Evolutionary conservation across 2,329 filamentous ascomycete genomes (phyloP).

Genomic region (Biscogniauxia mediterranea): DNA sequence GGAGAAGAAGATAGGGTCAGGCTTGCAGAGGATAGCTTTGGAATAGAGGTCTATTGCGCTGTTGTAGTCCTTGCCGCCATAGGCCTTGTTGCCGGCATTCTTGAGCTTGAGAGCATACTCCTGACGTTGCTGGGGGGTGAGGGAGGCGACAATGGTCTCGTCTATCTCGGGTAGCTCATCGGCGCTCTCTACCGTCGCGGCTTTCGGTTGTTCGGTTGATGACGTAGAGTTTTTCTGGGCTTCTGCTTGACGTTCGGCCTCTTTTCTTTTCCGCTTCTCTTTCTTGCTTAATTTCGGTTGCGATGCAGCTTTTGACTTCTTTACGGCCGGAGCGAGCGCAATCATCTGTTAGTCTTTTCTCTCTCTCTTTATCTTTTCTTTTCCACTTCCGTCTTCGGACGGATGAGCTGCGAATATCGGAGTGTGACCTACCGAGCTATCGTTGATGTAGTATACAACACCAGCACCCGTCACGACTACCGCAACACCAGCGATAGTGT

Average conservation of each 20-base stretch:
- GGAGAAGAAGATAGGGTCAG: constrained; percentile 97
- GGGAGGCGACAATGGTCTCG: constrained; percentile 52
- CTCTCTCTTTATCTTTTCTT: not conserved
- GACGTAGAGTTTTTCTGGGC: constrained; percentile 37
- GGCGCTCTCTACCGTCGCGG: constrained; percentile 53
- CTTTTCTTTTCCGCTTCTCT: constrained; percentile 84
- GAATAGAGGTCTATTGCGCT: constrained; percentile 92
- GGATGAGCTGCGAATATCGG: constrained; percentile 1
- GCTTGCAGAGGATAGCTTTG: constrained; percentile 94
- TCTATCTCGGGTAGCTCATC: constrained; percentile 69
- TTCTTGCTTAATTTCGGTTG: constrained; percentile 82
- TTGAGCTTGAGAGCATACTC: constrained; percentile 90
- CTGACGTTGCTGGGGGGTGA: constrained; percentile 68
- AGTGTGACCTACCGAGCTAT: constrained; percentile 49
- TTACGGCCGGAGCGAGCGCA: constrained; percentile 1
- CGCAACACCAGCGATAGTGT: constrained; percentile 93
- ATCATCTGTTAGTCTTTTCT: not conserved
- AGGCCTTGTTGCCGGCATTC: constrained; percentile 93
- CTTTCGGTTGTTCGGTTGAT: constrained; percentile 44
- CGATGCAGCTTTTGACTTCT: constrained; percentile 47
- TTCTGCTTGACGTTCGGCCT: constrained; percentile 61
- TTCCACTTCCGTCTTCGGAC: constrained; percentile 6
- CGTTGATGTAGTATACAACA: constrained; percentile 84
- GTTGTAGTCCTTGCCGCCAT: constrained; percentile 90
- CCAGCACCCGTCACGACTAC: constrained; percentile 89